Evolutionary conservation across 345 rosid genomes (phyloP), one percentile per base, ranked within the genome.

Genomic region (Moricandia moricandioides): DNA sequence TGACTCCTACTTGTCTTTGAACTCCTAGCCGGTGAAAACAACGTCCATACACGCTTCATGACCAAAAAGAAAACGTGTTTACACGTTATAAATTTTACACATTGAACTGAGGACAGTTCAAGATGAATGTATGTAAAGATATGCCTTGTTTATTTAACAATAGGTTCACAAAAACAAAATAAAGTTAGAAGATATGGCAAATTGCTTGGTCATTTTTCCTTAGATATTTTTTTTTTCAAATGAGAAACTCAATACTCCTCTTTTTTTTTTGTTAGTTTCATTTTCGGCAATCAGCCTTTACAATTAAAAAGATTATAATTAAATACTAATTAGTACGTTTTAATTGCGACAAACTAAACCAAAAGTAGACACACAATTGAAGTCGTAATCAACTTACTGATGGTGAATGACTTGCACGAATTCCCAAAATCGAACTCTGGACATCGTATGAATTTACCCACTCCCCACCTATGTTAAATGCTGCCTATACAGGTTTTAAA

Each of bases 401-500:
- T 69, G 82, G 67, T 65, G 92, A 83, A 63, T 78, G 76, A 71
- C 73, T 81, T 26, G 88, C 64, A 13, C 84, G 84, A 62, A 88
- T 82, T 62, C 91, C 84, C 40, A 91, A 72, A 76, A 91, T 86
- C 3, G 84, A 84, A 76, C 71, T 87, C 65, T 86, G 87, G 52
- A 91, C 81, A 65, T 72, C 34, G 60, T 75, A 80, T 14, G 91
- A 88, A 61, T 85, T 84, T 70, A 88, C 55, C 72, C 75, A 54
- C 9, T 85, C 83, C 30, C 97, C 97, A 27, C 97, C 95, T 35
- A 91, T 82, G 57, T 83, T 88, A 73, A 85, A 85, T 61, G 88
- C 83, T 33, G 89, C 91, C 97, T 91, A 80, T 12, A 62, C 34
- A 52, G 3, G 26, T 47, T 31, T 14, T n/a, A 66, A 21, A 45